Base-by-base conservation (phyloP, 2,329 filamentous ascomycete species). In the Fusarium sp. region DNA sequence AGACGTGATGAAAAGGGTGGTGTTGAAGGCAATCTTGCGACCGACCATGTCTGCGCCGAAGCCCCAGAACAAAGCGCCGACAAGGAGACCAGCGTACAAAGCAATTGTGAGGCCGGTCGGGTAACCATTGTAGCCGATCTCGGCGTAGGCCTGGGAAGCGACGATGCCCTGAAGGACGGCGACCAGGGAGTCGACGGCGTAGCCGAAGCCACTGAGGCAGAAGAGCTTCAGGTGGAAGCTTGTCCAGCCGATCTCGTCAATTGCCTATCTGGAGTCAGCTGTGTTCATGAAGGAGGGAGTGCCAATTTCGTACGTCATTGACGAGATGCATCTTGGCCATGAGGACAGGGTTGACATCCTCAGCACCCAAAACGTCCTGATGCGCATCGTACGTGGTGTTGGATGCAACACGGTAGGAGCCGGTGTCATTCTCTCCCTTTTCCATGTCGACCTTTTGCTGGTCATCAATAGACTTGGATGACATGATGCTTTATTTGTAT, bases 1-100 rank as follows among this genome's bases (percentile, higher is more conserved):
- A 3, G 88, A 87, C 70, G 88, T 90, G 48, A 92, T 84, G 71
- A 93, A 86, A 4, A 93, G 82, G 1, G 89, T 90, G 11, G 88
- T 81, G 74, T 93, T 92, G 83, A 93, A 93, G 3, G 91, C 91
- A 73, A 88, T 89, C 67, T 88, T 87, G 25, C 91, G 85, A 2
- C 91, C 91, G 67, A 93, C 89, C 27, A 92, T 87, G 75, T 93
- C 91, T 7, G 90, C 90, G 2, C 85, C 87, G 18, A 92, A 79
- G 1, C 91, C 91, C 91, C 91, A 93, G 81, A 92, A 92, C 16
- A 92, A 80, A 5, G 89, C 89, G 2, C 89, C 87, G 1, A 84
- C 72, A 63, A 85, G 83, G 81, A 85, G 86, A 9, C 86, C 86
- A 1, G 68, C 68, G 59, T 78, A 77, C 90, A 91, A 86, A 6